Base-by-base conservation (phyloP, 208 protist species). In the Angomonas desouzai region DNA sequence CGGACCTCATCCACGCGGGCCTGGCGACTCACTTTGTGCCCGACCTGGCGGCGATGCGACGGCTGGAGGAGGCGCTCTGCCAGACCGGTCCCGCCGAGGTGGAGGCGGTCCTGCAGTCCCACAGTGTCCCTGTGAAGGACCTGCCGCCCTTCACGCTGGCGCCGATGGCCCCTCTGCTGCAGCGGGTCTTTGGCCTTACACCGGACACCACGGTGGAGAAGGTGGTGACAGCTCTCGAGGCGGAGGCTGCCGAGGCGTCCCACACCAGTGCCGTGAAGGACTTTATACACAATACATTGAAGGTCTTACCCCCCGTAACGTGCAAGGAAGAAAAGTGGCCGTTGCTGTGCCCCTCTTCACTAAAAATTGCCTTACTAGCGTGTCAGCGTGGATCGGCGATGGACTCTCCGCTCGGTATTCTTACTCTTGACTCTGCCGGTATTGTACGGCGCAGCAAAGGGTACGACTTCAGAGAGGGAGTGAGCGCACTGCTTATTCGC, bases 11-110 rank as follows among this genome's bases (percentile, higher is more conserved):
- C 29, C 82, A 89, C 66, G 49, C 74, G 1, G 87, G 88, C 27
- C 64, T 96, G 45, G 91, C 85, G 0, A 94, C 91, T 18, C 84
- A 95, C 69, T 95, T 77, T 60, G 85, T 94, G 10, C 70, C 80
- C 11, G 78, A 23, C 20, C 6, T 72, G 2, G 68, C 28, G 1
- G 74, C 67, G 55, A 66, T 96, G 43, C 36, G 29, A 7, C 27
- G 73, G 40, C 69, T 96, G 23, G 74, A 90, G 74, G 65, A 76
- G 29, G 71, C 65, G 1, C 61, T 96, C 38, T 74, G 74, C 47
- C 23, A 72, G n/a, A 30, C 56, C 13, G 49, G 64, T 2, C 55
- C 83, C 11, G 34, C 47, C 4, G 58, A 67, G 1, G 74, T 85
- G n/a, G 82, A 79, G 47, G 59, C 18, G 10, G 71, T 81, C 47